Conservation (phyloP, 2,329 filamentous ascomycete genomes). For the Phyllosticta citrichinensis region DNA sequence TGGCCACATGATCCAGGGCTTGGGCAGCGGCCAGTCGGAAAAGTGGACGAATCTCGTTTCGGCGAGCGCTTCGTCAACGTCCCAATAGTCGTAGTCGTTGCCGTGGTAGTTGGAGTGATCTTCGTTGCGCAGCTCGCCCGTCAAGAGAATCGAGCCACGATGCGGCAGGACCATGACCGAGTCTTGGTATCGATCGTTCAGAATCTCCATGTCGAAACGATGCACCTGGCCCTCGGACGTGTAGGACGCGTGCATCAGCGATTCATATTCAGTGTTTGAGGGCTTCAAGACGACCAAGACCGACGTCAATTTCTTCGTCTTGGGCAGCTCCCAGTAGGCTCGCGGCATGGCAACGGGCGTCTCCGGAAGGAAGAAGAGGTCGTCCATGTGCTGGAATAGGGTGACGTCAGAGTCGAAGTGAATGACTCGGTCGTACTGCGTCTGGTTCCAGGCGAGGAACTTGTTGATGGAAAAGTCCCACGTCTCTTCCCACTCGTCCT, state of each 20-base stretch:
- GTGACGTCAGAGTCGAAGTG: constrained; percentile 55
- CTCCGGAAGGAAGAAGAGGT: constrained; percentile 57
- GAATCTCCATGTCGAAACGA: constrained; percentile 57
- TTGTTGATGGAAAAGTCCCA: constrained; percentile 60
- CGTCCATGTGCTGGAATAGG: constrained; percentile 54
- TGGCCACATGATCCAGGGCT: constrained; percentile 48
- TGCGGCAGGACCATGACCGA: constrained; percentile 54
- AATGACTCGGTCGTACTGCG: constrained; percentile 49
- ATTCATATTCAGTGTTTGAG: constrained; percentile 39
- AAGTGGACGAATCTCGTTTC: constrained; percentile 62
- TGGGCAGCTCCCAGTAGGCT: constrained; percentile 56
- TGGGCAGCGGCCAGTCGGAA: constrained; percentile 61
- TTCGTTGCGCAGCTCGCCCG: constrained; percentile 50
- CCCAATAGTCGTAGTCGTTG: constrained; percentile 46
- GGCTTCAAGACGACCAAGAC: constrained; percentile 55
- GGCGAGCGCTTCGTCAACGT: constrained; percentile 44
- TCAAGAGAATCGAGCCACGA: constrained; percentile 50
- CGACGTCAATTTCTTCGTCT: constrained; percentile 39
- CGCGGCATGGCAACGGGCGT: constrained; percentile 57
- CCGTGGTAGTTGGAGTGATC: constrained; percentile 45
- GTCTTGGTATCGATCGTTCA: constrained; percentile 52
- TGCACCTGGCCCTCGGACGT: constrained; percentile 17
- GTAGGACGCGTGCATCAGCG: constrained; percentile 19
- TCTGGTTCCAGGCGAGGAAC: constrained; percentile 58
- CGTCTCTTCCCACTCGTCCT: constrained; percentile 22